Evolutionary conservation across 208 protist genomes (phyloP).

Genomic region (Trypanosomatidae sp.): DNA sequence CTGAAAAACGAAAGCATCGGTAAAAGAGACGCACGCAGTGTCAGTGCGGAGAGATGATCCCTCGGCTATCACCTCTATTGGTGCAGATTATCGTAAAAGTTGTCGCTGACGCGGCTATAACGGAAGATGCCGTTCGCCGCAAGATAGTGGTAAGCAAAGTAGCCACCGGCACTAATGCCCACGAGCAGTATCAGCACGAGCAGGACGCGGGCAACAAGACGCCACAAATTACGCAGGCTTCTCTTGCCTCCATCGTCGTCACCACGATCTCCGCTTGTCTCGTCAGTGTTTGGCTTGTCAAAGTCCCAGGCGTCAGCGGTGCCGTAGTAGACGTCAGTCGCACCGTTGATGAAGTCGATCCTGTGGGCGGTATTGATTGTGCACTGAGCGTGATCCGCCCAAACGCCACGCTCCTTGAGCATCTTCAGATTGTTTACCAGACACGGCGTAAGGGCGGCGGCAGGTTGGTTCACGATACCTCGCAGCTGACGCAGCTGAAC

Average conservation of each 20-base stretch:
- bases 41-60: neutral
- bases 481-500: conserved; percentile 21
- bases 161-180: conserved; percentile 7
- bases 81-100: conserved; percentile 56
- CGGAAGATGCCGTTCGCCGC: conserved; percentile 7
- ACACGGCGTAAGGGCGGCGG: conserved; percentile 28
- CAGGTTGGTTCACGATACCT: conserved; percentile 28
- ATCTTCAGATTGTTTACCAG: conserved; percentile 35
- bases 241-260: neutral
- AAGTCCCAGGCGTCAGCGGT: conserved; percentile 55
- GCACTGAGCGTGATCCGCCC: conserved; percentile 33
- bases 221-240: neutral
- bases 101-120: conserved; percentile 36
- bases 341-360: conserved; percentile 39
- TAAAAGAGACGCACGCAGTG: neutral
- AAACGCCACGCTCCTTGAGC: conserved; percentile 15
- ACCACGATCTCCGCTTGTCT: conserved; percentile 22
- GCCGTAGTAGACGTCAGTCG: conserved; percentile 37
- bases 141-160: conserved; percentile 15
- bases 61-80: conserved; percentile 6
- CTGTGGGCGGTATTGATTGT: conserved; percentile 7
- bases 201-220: conserved; percentile 5
- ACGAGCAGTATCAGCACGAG: conserved; percentile 14
- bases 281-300: conserved; percentile 36
- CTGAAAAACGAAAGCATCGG: neutral